Base-by-base conservation (phyloP, 179 eudicot species). In the Pouteria campechiana region DNA sequence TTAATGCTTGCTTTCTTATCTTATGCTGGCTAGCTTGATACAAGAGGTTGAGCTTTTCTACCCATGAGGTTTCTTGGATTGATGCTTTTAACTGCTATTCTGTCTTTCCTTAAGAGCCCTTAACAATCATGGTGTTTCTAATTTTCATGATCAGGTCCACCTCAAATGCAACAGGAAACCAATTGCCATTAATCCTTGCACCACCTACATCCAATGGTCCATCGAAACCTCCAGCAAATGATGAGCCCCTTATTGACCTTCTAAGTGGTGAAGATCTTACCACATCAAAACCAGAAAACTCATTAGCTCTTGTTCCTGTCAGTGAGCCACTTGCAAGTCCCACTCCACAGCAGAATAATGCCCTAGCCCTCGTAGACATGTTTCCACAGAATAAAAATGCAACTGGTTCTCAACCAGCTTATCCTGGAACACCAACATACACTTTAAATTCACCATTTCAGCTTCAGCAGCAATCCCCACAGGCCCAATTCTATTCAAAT, bases 351-450 rank as follows among this genome's bases (percentile, higher is more conserved):
- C 69, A 76, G 47, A 70, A 74, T 46, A 81, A 85, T 55, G 76
- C 98, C 58, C 72, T 90, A 32, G 93, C 93, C 50, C 79, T 86
- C 50, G 67, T 81, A 17, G 90, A 86, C 59, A 70, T 81, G 83
- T 76, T 81, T 51, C 47, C 87, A 37, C 52, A 57, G 14, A 63
- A 33, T 52, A 67, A 53, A 58, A 58, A 51, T 44, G 36, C 59
- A 25, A 48, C 53, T 31, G 45, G 42, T 43, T 21, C 73, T 54
- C 83, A 72, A 43, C 52, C 71, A 20, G 35, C 45, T 32, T 60
- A 63, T 69, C 38, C 82, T 17, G 42, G 48, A 17, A 81, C 61
- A 36, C 90, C 64, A 59, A 51, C 67, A 27, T 59, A 75, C 57
- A 67, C 80, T 39, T 34, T 59, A 33, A 41, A 69, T 13, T 65